A percentile compares a stretch with the other conserved stretches of the same genome.
Evolutionary conservation across 352 stramenopile species (phyloP).

Genomic region (Phytopythium kandeliae): DNA sequence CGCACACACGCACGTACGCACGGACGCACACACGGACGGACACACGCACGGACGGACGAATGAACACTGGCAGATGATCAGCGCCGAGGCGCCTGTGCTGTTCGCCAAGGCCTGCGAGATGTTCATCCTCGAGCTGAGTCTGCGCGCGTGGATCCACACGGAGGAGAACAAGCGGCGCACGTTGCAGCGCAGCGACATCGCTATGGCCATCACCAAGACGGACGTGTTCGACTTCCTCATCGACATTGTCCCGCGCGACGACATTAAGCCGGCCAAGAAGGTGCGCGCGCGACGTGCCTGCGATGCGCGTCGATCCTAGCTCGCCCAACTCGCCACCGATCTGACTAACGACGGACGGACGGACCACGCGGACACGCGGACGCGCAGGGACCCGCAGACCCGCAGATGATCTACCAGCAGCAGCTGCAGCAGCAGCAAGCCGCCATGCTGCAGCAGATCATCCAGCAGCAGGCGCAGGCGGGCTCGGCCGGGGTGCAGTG

Average conservation of each 20-base stretch:
- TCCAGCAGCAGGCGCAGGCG: conserved; percentile 75
- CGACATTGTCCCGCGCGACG: conserved; percentile 86
- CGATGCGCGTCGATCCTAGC: too few relatives aligned
- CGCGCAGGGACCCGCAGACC: conserved; percentile 57
- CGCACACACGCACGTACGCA: not conserved
- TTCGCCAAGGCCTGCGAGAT: conserved; percentile 95
- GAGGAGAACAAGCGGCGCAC: conserved; percentile 92
- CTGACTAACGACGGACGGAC: too few relatives aligned
- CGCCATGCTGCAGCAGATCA: conserved; percentile 82
- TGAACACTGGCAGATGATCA: conserved; percentile 79
- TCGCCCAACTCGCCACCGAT: too few relatives aligned
- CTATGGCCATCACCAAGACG: conserved; percentile 87
- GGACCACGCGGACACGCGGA: too few relatives aligned
- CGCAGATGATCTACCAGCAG: conserved; percentile 82
- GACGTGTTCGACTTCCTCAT: conserved; percentile 93
- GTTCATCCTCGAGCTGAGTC: conserved; percentile 90
- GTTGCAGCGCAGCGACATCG: conserved; percentile 89
- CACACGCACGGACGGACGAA: too few relatives aligned
- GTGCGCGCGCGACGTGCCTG: conserved; percentile 12
- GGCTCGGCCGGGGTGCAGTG: conserved; percentile 50
- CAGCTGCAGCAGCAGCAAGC: conserved; percentile 85
- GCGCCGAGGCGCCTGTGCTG: conserved; percentile 87
- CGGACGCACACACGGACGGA: not conserved
- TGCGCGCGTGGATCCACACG: conserved; percentile 87
- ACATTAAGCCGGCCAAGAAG: conserved; percentile 87